Evolutionary conservation across 257 asterid genomes (phyloP), one percentile per base, ranked within the genome.

Genomic region (Ajuga chamaepitys): DNA sequence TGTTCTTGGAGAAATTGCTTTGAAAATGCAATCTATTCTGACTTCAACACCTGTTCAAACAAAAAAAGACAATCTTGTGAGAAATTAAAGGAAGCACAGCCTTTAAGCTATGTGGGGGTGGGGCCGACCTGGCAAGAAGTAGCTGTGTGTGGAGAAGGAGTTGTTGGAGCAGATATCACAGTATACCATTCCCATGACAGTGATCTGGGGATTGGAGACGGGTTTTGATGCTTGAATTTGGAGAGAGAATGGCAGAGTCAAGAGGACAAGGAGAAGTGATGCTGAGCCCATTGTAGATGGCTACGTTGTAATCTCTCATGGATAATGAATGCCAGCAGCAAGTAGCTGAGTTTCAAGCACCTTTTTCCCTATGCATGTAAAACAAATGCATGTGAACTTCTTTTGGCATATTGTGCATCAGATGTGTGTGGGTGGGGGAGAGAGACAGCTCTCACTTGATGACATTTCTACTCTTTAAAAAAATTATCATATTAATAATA

Each of bases 141-240:
- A 92, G 88, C 98, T 87, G 74, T 89, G 95, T 58, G 58, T 83
- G 80, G 98, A 88, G 86, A 92, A 92, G 84, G 93, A 76, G 78
- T 85, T 83, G 65, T 87, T 87, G 82, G 88, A 82, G 89, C 98
- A 92, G 81, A 80, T 81, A 68, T 92, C 98, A 51, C 98, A 92
- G 58, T 89, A 92, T 41, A 92, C 98, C 84, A 89, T 82, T n/a
- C 98, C 98, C 97, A 92, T 87, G 38, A 92, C 98, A 28, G 92
- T 85, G 74, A 92, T 86, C 66, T 82, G 92, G 22, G 95, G 80
- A 66, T 76, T 70, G 9, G 73, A 30, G 66, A 54, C 48, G 32
- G 73, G 8, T 59, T 67, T 82, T 21, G 79, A 71, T 53, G 91
- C 76, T 75, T 71, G 79, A 54, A 81, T 71, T 62, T 72, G 80